phyloP scores from a whole-genome alignment of 768 basidiomycete species.

The Hortiboletus flavorubellus region DNA sequence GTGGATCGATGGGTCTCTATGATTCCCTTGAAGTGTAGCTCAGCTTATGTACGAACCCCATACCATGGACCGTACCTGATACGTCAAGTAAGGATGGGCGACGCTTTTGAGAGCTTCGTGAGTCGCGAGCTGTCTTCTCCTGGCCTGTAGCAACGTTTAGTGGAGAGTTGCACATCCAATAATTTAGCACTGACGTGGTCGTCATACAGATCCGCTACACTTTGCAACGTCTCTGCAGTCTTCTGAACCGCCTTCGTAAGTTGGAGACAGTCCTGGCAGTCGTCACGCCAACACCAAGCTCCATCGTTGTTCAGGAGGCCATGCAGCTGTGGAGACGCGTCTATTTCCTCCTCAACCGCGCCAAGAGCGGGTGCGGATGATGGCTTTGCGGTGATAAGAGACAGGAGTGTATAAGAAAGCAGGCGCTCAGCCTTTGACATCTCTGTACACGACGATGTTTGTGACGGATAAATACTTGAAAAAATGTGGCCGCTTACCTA shows the following conservation, averaged over 20 bases:
- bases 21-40: slow-evolving; percentile 44
- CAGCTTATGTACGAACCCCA: not conserved
- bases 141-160: slow-evolving; percentile 47
- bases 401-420: slow-evolving; percentile 69
- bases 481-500: slow-evolving; percentile 45
- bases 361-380: slow-evolving; percentile 46
- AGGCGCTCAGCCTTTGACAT: slow-evolving; percentile 76
- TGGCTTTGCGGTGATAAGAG: slow-evolving; percentile 69
- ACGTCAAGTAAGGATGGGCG: slow-evolving; percentile 70
- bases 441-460: slow-evolving; percentile 40
- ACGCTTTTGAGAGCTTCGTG: slow-evolving; percentile 75
- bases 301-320: slow-evolving; percentile 67
- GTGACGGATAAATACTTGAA: not conserved
- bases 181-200: slow-evolving; percentile 57
- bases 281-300: slow-evolving; percentile 87
- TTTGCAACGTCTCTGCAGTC: slow-evolving; percentile 68
- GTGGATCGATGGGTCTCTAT: slow-evolving; percentile 76
- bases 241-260: slow-evolving; percentile 78
- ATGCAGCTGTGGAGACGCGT: slow-evolving; percentile 38
- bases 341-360: slow-evolving; percentile 47
- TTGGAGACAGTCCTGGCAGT: slow-evolving; percentile 72
- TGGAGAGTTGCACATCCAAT: not conserved
- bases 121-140: slow-evolving; percentile 65
- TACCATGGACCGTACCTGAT: slow-evolving; percentile 46
- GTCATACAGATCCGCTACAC: slow-evolving; percentile 74